Conservation (phyloP, 352 stramenopile species). For the Phytopythium vexans region DNA sequence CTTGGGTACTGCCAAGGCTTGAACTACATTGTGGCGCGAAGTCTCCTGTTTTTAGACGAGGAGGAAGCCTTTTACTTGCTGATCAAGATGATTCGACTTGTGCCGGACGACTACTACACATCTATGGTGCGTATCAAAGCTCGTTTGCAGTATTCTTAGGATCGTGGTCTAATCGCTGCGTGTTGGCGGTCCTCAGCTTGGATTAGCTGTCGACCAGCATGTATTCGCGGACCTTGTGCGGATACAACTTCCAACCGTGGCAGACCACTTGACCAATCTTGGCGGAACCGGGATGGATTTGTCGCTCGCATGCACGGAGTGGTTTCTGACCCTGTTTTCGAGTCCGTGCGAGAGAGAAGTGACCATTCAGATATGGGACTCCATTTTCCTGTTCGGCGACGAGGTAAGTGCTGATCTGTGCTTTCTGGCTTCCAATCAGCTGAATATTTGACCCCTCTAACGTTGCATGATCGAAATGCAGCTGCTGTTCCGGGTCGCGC, state of each 20-base stretch:
- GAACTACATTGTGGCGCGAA: constrained; percentile 83
- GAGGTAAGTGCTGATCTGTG: constrained; percentile 34
- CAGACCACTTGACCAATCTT: constrained; percentile 53
- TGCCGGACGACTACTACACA: constrained; percentile 87
- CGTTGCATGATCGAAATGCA: constrained; percentile 9
- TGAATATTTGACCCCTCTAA: constrained; percentile 7
- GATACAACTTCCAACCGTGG: constrained; percentile 68
- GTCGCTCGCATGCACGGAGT: constrained; percentile 84
- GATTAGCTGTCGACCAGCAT: constrained; percentile 84
- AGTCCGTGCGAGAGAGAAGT: constrained; percentile 72
- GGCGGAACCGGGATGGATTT: constrained; percentile 84
- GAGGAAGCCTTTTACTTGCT: constrained; percentile 85
- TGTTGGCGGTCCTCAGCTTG: constrained; percentile 35
- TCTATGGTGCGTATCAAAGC: constrained; percentile 61
- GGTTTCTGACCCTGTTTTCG: constrained; percentile 86
- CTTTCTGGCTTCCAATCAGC: not conserved
- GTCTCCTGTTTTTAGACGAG: constrained; percentile 65
- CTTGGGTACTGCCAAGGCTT: constrained; percentile 87
- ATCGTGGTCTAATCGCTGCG: constrained; percentile 2
- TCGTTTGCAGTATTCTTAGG: not conserved
- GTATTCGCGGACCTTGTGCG: constrained; percentile 85
- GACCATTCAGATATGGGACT: constrained; percentile 82
- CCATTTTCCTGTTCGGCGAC: constrained; percentile 79
- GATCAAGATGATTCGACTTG: constrained; percentile 67
- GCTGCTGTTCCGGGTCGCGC: constrained; percentile 72